Base-by-base conservation (phyloP, 768 basidiomycete species). In the Rhodocollybia butyracea region DNA sequence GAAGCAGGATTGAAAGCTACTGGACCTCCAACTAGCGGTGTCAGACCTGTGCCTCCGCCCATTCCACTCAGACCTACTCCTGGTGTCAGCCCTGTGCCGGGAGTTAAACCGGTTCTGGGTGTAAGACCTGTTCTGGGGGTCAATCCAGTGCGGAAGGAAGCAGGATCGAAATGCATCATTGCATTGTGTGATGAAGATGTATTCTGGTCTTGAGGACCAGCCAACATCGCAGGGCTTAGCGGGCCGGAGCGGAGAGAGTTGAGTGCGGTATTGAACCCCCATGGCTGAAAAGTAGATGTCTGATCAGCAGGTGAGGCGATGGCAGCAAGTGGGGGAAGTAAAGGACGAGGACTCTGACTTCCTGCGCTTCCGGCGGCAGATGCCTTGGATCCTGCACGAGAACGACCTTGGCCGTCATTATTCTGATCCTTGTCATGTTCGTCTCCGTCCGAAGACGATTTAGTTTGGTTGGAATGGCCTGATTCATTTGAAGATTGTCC, bases 141-240 rank as follows among this genome's bases (percentile, higher is more conserved):
- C 60, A 96, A 85, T 30, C 94, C 92, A 0, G 93, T 94, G 42
- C 92, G 84, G 74, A 92, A 85, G 40, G 78, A 73, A 60, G 80
- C 63, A 38, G 87, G 83, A 65, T 94, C 91, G 67, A 92, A 95
- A 47, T 77, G 64, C 40, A 77, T 61, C 54, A 76, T 34, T 13
- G 48, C 38, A 15, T 36, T 22, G 22, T 24, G n/a, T n/a, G 47
- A 42, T 70, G 70, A 3, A 70, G 58, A 45, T 71, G 69, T 43
- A 68, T 58, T 22, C 64, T 63, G 66, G 63, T 78, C 77, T 67
- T 84, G 86, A 3, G 94, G 95, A 8, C 90, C 96, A 26, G 91
- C 85, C 57, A 97, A 86, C 92, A 98, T 96, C 53, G 96, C 94
- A 29, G 96, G 96, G 5, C 91, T 94, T 53, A 98, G 86, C 1